These are phyloP conservation scores for Borovskyia barvae DNA, from an alignment of 208 protist species.

Conservation along the genomic window DNA sequence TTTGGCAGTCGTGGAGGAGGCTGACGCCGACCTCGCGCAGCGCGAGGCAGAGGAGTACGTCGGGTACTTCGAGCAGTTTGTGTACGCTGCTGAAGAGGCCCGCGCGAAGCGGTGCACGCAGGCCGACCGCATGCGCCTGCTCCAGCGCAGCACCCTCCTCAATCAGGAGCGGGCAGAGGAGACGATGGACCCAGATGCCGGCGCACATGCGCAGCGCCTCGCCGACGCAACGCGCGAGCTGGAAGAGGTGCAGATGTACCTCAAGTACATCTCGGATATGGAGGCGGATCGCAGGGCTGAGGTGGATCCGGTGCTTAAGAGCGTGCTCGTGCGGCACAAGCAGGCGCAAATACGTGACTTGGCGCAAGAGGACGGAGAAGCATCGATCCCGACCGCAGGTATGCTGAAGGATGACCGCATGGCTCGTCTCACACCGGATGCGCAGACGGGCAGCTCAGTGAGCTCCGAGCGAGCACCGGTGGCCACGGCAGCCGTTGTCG, in stretches of 20 bases:
- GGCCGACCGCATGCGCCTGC: constrained; percentile 59
- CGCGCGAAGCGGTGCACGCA: constrained; percentile 66
- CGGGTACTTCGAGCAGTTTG: constrained; percentile 69
- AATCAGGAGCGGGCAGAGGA: constrained; percentile 46
- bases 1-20: constrained; percentile 82
- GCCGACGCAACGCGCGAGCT: constrained; percentile 44
- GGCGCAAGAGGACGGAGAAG: not conserved
- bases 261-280: constrained; percentile 57
- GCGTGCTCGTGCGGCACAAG: constrained; percentile 47
- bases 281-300: constrained; percentile 61
- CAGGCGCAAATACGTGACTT: constrained; percentile 2
- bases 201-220: constrained; percentile 35
- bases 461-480: not conserved
- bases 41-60: constrained; percentile 76
- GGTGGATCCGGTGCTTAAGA: constrained; percentile 68
- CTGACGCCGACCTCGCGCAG: constrained; percentile 57
- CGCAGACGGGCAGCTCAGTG: not conserved
- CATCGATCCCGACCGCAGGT: not conserved
- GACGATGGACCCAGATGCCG: constrained; percentile 61
- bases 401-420: not conserved
- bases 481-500: not conserved
- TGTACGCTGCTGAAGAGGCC: constrained; percentile 75
- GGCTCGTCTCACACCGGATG: not conserved
- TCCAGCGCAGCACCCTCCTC: constrained; percentile 42
- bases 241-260: constrained; percentile 66